Percentiles rank a stretch among this genome's conserved stretches.
Evolutionary conservation across 2,329 filamentous ascomycete species (phyloP).

Genomic region (Pseudogymnoascus sp.): DNA sequence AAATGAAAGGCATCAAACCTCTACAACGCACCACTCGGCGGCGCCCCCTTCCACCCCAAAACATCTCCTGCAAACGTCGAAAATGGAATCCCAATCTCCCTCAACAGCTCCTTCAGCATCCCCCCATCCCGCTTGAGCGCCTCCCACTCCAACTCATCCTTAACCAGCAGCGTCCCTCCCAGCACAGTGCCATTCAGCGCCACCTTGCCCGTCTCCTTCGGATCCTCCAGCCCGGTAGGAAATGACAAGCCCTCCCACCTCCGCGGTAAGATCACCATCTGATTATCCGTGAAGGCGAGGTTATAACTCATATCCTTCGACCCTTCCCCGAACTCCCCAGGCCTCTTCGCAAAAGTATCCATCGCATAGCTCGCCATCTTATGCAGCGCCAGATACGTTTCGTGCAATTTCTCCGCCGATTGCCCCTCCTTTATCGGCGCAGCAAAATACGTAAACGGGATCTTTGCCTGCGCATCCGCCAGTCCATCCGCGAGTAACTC

Average conservation of each 20-base stretch:
- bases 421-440: conserved; percentile 15
- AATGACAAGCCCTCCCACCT: conserved; percentile 39
- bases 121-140: conserved; percentile 32
- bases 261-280: conserved; percentile 47
- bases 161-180: conserved; percentile 55
- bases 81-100: conserved; percentile 32
- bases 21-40: background rate
- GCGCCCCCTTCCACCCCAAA: background rate
- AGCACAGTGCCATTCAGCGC: conserved; percentile 54
- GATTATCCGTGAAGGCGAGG: conserved; percentile 38
- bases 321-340: conserved; percentile 15
- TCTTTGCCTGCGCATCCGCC: conserved; percentile 13
- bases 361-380: conserved; percentile 16
- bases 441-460: conserved; percentile 26
- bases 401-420: conserved; percentile 17
- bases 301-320: conserved; percentile 52
- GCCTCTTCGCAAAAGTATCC: background rate
- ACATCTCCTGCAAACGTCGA: background rate
- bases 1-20: background rate
- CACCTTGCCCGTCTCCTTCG: conserved; percentile 33
- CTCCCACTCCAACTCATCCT: conserved; percentile 49
- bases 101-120: conserved; percentile 33
- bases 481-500: conserved; percentile 38
- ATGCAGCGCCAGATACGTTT: conserved; percentile 21
- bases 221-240: conserved; percentile 18